phyloP scores from a whole-genome alignment of 306 rosid genomes.

The Phaseolus lunatus region DNA sequence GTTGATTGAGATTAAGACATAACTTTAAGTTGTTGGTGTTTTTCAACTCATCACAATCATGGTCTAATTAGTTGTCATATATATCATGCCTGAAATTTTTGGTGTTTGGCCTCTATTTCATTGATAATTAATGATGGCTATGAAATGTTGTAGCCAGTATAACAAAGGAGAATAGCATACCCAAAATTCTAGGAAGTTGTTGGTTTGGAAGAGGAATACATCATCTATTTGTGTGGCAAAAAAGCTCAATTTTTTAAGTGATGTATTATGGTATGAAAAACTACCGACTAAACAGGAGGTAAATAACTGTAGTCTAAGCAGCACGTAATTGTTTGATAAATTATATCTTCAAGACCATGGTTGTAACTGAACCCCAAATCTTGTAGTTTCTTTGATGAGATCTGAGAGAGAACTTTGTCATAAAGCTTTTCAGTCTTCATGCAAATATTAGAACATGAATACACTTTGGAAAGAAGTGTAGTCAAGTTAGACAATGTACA shows the following conservation, averaged over 20 bases:
- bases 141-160: constrained; percentile 3
- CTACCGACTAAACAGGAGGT: constrained; percentile 43
- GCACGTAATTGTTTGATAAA: constrained; percentile 56
- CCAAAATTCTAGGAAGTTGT: constrained; percentile 17
- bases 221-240: constrained; percentile 31
- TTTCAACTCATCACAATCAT: constrained; percentile 30
- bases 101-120: constrained; percentile 16
- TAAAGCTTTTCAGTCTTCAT: constrained; percentile 52
- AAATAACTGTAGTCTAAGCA: constrained; percentile 60
- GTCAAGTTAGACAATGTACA: constrained; percentile 55
- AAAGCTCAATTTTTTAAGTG: constrained; percentile 10
- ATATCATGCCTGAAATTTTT: constrained; percentile 37
- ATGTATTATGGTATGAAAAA: constrained; percentile 22
- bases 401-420: constrained; percentile 51
- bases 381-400: constrained; percentile 72
- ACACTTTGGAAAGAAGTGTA: constrained; percentile 53
- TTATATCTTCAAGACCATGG: constrained; percentile 68
- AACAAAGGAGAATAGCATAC: constrained; percentile 13
- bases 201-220: constrained; percentile 28
- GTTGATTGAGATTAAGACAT: constrained; percentile 36
- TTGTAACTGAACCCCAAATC: constrained; percentile 75
- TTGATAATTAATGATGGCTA: constrained; percentile 28
- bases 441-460: constrained; percentile 50
- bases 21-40: constrained; percentile 26
- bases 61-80: neutral